Base-by-base conservation (phyloP, 2,329 filamentous ascomycete species). In the Chaetomiaceae sp. region DNA sequence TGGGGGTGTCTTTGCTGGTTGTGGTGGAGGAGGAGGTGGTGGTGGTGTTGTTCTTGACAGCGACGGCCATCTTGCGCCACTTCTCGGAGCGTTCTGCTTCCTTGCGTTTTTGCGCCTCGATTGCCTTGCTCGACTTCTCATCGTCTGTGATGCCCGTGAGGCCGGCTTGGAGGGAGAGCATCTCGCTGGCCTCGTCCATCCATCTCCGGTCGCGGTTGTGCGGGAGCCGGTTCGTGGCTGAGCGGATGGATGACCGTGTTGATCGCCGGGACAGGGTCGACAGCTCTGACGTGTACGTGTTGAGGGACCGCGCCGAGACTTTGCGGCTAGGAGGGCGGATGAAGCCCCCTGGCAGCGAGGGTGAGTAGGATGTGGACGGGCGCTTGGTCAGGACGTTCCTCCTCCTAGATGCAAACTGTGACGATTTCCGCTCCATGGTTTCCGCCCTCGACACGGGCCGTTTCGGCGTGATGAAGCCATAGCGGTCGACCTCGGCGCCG, bases 121-220 rank as follows among this genome's bases (percentile, higher is more conserved):
- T 75, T 22, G 77, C 70, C 59, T 74, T 78, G 47, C 78, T 78
- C 12, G 73, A 71, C 55, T 75, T 72, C 20, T 77, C 76, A 59
- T 84, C 80, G 53, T 85, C 82, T 9, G 72, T 72, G 36, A 78
- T 75, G 61, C 82, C 76, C 19, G 76, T 73, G 39, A 84, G 66
- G 14, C 79, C 82, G 4, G 82, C 80, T 25, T 80, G 75, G 27
- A 82, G 67, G 9, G 81, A 80, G 51, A 87, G 74, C 79, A 87
- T 85, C 59, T 84, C 82, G n/a, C 81, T 81, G 6, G 84, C 83
- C 61, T 83, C 81, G 59, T 85, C 82, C 69, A 84, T 77, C 72
- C 77, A 79, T 51, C 79, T 76, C 56, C 82, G 75, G 62, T 84
- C 79, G 55, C 76, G 75, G 61, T 85, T 84, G 63, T 83, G 75